Evolutionary conservation across 2,329 filamentous ascomycete species (phyloP).

Genomic region (Teratosphaeria epicoccoides): DNA sequence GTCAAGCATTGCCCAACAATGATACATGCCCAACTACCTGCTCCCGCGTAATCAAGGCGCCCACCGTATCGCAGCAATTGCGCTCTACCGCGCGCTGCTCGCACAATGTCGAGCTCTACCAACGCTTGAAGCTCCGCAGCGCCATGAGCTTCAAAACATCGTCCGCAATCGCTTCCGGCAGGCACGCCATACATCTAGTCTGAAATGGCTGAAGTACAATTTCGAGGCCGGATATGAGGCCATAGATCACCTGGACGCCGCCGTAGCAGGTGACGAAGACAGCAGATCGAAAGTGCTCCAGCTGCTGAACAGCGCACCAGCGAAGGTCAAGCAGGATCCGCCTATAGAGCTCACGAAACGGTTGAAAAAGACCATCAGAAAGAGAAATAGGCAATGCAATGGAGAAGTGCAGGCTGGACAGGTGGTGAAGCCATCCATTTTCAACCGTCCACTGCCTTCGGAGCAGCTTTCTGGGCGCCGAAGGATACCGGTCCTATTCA

Average conservation of each 20-base stretch:
- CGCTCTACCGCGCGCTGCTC: constrained; percentile 62
- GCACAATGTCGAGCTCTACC: constrained; percentile 35
- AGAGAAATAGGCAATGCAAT: background rate
- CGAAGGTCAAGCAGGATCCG: constrained; percentile 13
- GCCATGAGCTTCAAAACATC: constrained; percentile 45
- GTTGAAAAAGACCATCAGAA: background rate
- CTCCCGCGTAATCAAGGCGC: constrained; percentile 37
- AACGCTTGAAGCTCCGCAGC: constrained; percentile 3
- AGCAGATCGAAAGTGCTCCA: constrained; percentile 19
- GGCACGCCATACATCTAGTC: constrained; percentile 48
- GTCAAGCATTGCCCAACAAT: background rate
- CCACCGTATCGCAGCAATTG: constrained; percentile 51
- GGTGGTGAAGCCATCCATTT: constrained; percentile 7
- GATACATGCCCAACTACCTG: constrained; percentile 24
- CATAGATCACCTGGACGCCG: constrained; percentile 34
- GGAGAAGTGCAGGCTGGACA: background rate
- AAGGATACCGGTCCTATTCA: constrained; percentile 49
- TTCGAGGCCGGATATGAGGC: constrained; percentile 58
- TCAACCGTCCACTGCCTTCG: constrained; percentile 19
- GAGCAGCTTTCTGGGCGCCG: constrained; percentile 40
- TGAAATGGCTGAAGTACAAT: constrained; percentile 49
- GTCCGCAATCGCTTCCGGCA: constrained; percentile 53
- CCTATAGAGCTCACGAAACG: background rate
- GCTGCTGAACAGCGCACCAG: constrained; percentile 18
- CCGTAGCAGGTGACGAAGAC: constrained; percentile 23